A percentile compares a stretch with the other conserved stretches of the same genome.
These are phyloP conservation scores for Neofusicoccum kwambonambiense DNA, from an alignment of 2,329 filamentous ascomycete species.

Conservation along the genomic window DNA sequence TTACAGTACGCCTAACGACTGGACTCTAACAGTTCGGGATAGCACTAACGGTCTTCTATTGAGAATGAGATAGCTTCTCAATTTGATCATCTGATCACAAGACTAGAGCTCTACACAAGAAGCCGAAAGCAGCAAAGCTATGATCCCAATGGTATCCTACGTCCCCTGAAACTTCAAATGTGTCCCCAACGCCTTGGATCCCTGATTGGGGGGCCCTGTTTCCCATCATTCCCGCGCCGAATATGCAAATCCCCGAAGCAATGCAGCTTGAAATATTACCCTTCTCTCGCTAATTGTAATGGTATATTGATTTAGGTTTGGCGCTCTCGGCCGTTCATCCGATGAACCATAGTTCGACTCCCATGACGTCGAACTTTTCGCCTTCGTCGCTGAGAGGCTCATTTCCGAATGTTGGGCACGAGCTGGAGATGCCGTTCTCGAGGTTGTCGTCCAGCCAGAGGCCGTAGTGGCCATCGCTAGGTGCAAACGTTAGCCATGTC, in stretches of 20 bases:
- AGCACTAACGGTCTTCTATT: not conserved
- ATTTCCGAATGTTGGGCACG: constrained; percentile 91
- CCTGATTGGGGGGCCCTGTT: not conserved
- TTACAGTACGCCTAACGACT: not conserved
- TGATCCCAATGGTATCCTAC: constrained; percentile 6
- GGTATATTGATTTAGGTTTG: not conserved
- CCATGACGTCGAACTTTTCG: constrained; percentile 84
- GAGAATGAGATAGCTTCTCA: not conserved
- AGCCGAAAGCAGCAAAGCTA: constrained; percentile 5
- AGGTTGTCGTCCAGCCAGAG: constrained; percentile 89
- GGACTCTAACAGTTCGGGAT: too few relatives aligned
- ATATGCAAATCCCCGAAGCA: not conserved
- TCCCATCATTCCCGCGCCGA: constrained; percentile 5
- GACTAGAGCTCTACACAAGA: not conserved
- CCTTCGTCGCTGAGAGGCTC: constrained; percentile 91
- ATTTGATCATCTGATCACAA: not conserved
- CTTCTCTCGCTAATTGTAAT: not conserved
- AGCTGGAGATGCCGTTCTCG: constrained; percentile 77
- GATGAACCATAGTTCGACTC: constrained; percentile 91
- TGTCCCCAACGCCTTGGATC: constrained; percentile 11
- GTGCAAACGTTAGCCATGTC: too few relatives aligned
- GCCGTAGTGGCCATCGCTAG: constrained; percentile 78
- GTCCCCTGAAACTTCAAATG: not conserved
- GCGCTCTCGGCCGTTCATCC: constrained; percentile 44
- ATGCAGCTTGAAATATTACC: not conserved